Base-by-base conservation (phyloP, 2,329 filamentous ascomycete genomes). In the Verruconis gallopava region DNA sequence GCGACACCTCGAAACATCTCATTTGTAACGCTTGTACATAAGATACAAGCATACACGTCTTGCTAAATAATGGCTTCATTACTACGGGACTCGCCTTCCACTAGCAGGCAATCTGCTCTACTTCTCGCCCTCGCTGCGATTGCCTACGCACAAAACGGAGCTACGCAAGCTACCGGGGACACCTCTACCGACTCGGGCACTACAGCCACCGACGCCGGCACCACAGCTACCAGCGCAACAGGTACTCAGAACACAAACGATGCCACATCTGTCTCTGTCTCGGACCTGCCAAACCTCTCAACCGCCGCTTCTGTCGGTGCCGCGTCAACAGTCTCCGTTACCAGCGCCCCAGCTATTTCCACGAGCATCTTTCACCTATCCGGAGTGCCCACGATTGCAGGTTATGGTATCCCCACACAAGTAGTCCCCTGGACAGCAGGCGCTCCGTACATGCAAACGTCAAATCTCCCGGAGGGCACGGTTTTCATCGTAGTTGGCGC, bases 401-500 rank as follows among this genome's bases (percentile, higher is more conserved):
- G 72, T 48, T 64, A 67, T 38, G 72, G 68, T 49, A 73, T 75
- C 49, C 83, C 88, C 4, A 65, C 81, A 1, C 70, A 85, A 3
- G 73, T 77, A 19, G 79, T 96, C 2, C 91, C 91, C 5, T 82
- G 86, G 19, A 94, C 84, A 3, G 71, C 74, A 30, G 75, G 81
- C 54, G 91, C 91, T 4, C 86, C 89, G 13, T 98, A 85, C 58
- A 94, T 96, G 85, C 80, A 88, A 55, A 78, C 80, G 53, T 93
- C 86, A 1, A 79, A 65, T 41, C 69, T 88, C 9, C 91, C 91
- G 2, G 83, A 96, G 54, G 91, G 91, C 42, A 95, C 89, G 3
- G 81, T 98, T 45, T 98, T 98, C 65, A 98, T 98, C 53, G 81
- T 79, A 17, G 91, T 96, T 1, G 91, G 91, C 36, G 82, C 86